Base-by-base conservation (phyloP, 306 rosid species). In the Lathyrus oleraceus region DNA sequence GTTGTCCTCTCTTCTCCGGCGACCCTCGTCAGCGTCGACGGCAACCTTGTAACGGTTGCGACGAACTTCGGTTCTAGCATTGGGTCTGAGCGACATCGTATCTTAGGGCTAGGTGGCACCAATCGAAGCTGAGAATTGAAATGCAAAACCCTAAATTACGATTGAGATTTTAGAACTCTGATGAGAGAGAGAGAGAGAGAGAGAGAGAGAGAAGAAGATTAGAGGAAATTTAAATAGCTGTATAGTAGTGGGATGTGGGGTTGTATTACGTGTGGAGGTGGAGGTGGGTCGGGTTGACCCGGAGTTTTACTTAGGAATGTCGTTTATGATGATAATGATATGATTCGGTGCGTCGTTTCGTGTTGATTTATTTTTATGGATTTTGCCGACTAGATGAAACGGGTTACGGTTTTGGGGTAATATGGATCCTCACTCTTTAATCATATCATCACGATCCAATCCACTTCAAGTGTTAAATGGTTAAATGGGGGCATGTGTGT, bases 11-110 rank as follows among this genome's bases (percentile, higher is more conserved):
- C 97, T 79, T 74, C 97, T 43, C 39, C 97, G 84, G 61, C 97
- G 97, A 12, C 97, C 96, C 71, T 91, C 97, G 4, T 91, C 97
- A 23, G 97, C 96, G 60, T 89, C 96, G 25, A 91, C 97, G 6
- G 94, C 86, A 64, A 87, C 96, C 86, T 91, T 91, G 87, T 91
- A 91, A 21, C 97, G 79, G 91, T 87, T 91, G 70, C 97, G 94
- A 76, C 97, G 97, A 70, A 87, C 91, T 81, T 91, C 96, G 10
- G 94, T 85, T 79, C 94, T 89, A 13, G 87, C 85, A 84, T 69
- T 89, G 0, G 97, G 96, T 81, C 96, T 85, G 67, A 91, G 85
- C 73, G 97, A 91, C 97, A 91, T 91, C 65, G 76, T 80, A 11
- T n/a, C 42, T 2, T 32, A 25, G 35, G 9, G 21, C 10, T 40